These are phyloP conservation scores for Canariomyces notabilis DNA, from an alignment of 2,329 filamentous ascomycete species.

Conservation along the genomic window DNA sequence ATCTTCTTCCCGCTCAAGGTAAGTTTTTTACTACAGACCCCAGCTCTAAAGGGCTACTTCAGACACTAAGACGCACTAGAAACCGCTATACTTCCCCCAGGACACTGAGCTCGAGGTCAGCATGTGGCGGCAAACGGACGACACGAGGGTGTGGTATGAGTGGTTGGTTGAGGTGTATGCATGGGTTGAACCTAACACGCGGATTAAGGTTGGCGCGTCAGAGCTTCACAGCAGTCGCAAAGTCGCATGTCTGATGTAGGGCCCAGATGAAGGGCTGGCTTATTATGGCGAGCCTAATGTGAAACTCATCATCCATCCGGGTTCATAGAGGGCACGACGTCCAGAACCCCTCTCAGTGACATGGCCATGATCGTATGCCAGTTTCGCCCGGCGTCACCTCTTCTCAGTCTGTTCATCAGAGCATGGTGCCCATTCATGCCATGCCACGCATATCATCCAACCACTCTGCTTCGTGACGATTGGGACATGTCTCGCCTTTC, in stretches of 20 bases:
- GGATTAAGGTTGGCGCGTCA: constrained; percentile 61
- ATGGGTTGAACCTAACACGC: constrained; percentile 53
- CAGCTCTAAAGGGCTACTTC: not conserved
- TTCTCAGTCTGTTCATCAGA: not conserved
- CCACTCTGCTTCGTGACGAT: not conserved
- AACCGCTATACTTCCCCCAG: constrained; percentile 78
- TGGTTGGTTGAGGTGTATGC: constrained; percentile 88
- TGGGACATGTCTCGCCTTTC: not conserved
- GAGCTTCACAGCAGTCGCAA: constrained; percentile 65
- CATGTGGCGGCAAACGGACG: constrained; percentile 95
- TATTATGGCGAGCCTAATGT: not conserved
- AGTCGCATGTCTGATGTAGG: constrained; percentile 66
- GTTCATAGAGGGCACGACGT: too few relatives aligned
- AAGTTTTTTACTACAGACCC: constrained; percentile 29
- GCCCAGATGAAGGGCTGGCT: not conserved
- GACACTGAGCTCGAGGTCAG: constrained; percentile 81
- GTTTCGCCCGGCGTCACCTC: too few relatives aligned
- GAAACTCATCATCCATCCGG: too few relatives aligned
- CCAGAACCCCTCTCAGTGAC: too few relatives aligned
- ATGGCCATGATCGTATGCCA: too few relatives aligned
- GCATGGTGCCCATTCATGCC: not conserved
- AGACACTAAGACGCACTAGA: constrained; percentile 43
- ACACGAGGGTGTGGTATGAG: constrained; percentile 96
- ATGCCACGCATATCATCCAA: not conserved
- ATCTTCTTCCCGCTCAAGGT: constrained; percentile 97